phyloP scores from a whole-genome alignment of 2,329 filamentous ascomycete species.

The Scedosporium dehoogii region DNA sequence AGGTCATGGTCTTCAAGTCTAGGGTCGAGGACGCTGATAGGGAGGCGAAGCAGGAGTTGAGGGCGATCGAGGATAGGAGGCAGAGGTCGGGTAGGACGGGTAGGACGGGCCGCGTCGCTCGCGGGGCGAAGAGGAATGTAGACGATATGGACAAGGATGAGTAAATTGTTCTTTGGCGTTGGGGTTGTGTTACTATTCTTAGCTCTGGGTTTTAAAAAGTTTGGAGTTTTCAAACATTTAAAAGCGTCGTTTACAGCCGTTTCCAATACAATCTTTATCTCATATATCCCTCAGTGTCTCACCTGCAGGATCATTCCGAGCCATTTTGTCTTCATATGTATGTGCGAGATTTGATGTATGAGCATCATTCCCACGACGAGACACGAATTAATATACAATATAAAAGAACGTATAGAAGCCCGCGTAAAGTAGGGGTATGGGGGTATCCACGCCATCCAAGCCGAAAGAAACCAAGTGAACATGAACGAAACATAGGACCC shows the following conservation, averaged over 20 bases:
- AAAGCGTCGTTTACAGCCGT: too few species aligned
- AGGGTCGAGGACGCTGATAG: conserved; percentile 78
- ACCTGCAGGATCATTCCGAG: too few species aligned
- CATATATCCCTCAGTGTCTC: too few species aligned
- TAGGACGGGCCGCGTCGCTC: conserved; percentile 32
- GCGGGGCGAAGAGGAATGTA: conserved; percentile 27
- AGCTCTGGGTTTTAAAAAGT: too few species aligned
- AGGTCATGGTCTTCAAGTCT: conserved; percentile 71
- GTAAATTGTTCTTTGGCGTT: conserved; percentile 30
- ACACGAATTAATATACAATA: background rate
- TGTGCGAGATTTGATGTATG: too few species aligned
- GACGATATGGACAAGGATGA: conserved; percentile 70
- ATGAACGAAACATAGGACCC: background rate
- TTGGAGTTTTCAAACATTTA: too few species aligned
- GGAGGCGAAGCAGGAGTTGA: conserved; percentile 71
- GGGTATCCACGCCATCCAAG: conserved; percentile 4
- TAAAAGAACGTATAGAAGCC: background rate
- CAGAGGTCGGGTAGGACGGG: conserved; percentile 37
- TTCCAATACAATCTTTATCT: too few species aligned
- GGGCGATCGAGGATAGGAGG: conserved; percentile 62
- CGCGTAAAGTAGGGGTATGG: background rate
- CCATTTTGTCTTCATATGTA: too few species aligned
- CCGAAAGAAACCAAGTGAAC: background rate
- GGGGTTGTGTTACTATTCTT: too few species aligned
- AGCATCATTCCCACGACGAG: too few species aligned